Evolutionary conservation across 495 filamentous ascomycete genomes (phyloP).

Genomic region (Neurospora cerealis): DNA sequence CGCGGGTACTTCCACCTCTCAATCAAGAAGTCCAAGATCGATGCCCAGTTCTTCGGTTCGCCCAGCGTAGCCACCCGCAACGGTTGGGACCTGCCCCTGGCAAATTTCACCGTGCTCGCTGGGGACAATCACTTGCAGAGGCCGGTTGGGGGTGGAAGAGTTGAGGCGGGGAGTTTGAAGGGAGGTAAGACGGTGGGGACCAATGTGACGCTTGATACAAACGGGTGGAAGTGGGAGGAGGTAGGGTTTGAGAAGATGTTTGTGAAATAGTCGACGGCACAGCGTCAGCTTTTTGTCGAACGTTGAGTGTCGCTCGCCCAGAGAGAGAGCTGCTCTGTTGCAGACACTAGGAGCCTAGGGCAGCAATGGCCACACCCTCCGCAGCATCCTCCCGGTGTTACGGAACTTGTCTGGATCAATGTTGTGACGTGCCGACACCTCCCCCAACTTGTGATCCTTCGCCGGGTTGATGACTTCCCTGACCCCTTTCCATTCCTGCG

Average conservation of each 20-base stretch:
- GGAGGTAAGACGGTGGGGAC: slow-evolving; percentile 32
- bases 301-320: not conserved
- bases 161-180: slow-evolving; percentile 35
- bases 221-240: slow-evolving; percentile 20
- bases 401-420: slow-evolving; percentile 31
- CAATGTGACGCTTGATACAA: slow-evolving; percentile 40
- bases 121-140: slow-evolving; percentile 41
- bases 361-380: not conserved
- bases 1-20: slow-evolving; percentile 49
- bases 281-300: not conserved
- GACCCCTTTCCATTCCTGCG: slow-evolving; percentile 17
- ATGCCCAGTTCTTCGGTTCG: slow-evolving; percentile 45
- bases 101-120: slow-evolving; percentile 50
- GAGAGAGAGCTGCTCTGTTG: not conserved
- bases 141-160: slow-evolving; percentile 37
- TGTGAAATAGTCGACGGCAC: not conserved
- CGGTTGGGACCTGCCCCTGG: slow-evolving; percentile 44
- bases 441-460: slow-evolving; percentile 36
- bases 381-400: not conserved
- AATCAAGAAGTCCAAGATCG: slow-evolving; percentile 37
- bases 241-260: slow-evolving; percentile 12
- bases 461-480: slow-evolving; percentile 42
- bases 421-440: slow-evolving; percentile 36
- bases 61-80: slow-evolving; percentile 32
- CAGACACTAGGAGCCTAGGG: not conserved